Conservation (phyloP, 2,329 filamentous ascomycete genomes). For the Graphilbum fragrans region DNA sequence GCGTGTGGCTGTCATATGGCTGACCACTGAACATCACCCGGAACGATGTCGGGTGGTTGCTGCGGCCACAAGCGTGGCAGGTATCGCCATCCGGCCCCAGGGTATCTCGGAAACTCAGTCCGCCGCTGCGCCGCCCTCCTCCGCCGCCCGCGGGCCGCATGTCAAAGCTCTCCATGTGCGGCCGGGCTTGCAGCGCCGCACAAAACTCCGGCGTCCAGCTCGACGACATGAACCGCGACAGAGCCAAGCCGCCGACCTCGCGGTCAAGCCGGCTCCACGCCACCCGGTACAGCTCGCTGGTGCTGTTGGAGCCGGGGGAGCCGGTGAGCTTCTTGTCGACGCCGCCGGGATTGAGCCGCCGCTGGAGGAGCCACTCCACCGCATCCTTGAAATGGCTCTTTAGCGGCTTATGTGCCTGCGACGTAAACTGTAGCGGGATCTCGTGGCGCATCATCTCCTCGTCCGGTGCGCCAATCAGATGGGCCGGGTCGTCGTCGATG, state of each 20-base stretch:
- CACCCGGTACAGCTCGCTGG: slow-evolving; percentile 45
- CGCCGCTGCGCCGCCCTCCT: background rate
- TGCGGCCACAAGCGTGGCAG: slow-evolving; percentile 62
- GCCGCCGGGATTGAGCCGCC: slow-evolving; percentile 52
- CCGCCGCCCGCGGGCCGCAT: slow-evolving; percentile 21
- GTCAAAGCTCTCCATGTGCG: slow-evolving; percentile 39
- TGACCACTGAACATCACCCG: slow-evolving; percentile 51
- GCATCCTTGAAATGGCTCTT: slow-evolving; percentile 63
- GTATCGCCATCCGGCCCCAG: slow-evolving; percentile 20
- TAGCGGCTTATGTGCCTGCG: slow-evolving; percentile 51
- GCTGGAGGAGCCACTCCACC: slow-evolving; percentile 72
- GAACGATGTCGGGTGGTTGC: slow-evolving; percentile 53
- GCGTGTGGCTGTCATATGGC: slow-evolving; percentile 51
- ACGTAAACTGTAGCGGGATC: slow-evolving; percentile 59
- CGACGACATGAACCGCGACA: slow-evolving; percentile 59
- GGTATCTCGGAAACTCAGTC: background rate
- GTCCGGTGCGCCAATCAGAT: slow-evolving; percentile 8
- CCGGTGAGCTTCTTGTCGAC: slow-evolving; percentile 17
- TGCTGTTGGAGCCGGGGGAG: background rate
- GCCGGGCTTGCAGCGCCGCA: slow-evolving; percentile 52
- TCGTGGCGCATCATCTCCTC: slow-evolving; percentile 21
- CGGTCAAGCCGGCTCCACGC: slow-evolving; percentile 62
- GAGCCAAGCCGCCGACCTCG: slow-evolving; percentile 54
- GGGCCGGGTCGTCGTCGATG: slow-evolving; percentile 35
- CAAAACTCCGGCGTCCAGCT: slow-evolving; percentile 58